Base-by-base conservation (phyloP, 2,329 filamentous ascomycete genomes). In the Trichoderma sp. region DNA sequence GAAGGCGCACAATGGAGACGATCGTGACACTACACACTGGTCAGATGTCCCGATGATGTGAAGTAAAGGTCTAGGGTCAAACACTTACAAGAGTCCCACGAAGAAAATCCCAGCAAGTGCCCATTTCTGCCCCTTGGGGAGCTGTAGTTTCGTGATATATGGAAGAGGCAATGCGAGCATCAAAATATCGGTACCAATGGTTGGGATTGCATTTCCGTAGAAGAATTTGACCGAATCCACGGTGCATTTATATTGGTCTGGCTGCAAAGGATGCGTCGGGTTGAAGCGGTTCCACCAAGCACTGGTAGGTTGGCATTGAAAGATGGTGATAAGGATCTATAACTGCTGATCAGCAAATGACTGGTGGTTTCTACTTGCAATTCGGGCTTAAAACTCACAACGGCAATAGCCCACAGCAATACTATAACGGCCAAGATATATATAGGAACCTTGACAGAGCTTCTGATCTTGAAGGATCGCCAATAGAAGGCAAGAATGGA, bases 161-260 rank as follows among this genome's bases (percentile, higher is more conserved):
- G 74, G 75, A 1, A 76, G 65, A 2, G 77, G 77, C 1, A 78
- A 64, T 1, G 69, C 19, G 15, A 78, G 69, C 19, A 77, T 73
- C 10, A 75, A 19, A 1, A 74, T 50, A 32, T 78, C 75, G 2
- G 73, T 74, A 4, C 73, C 66, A 19, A 77, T 74, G 48, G 74
- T 75, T 1, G 74, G 72, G 9, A 76, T 71, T 2, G 73, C 71
- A 54, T 76, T 77, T 2, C 70, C 71, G 53, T 73, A 73, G 56
- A 76, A 76, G 64, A 76, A 75, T 4, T 70, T 69, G 29, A 50
- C 70, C 6, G 69, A 45, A 12, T 71, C 56, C 6, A 76, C 68
- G 56, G 57, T 53, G 19, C 72, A 75, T 9, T 29, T 25, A 45
- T 69, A 73, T 1, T 70, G 37, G 6, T 52, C 58, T 1, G 69